Percentiles rank a stretch among this genome's conserved stretches.
These are phyloP conservation scores for Annulohypoxylon moriforme DNA, from an alignment of 495 filamentous ascomycete genomes.

Conservation along the genomic window DNA sequence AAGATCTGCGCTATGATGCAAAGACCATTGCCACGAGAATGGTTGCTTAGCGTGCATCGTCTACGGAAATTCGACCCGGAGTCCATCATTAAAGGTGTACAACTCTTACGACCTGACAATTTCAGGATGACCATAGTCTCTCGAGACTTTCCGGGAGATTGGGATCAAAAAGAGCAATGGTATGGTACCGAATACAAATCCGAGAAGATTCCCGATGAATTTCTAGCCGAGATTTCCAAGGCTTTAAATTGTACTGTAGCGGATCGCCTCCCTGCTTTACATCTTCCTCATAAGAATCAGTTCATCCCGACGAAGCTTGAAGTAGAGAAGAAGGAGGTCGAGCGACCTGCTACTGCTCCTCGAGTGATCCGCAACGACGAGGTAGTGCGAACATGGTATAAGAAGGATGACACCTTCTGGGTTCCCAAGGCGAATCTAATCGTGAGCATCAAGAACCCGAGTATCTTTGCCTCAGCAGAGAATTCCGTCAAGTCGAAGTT, in stretches of 20 bases:
- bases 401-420: slow-evolving; percentile 99
- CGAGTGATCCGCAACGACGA: slow-evolving; percentile 90
- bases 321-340: slow-evolving; percentile 91
- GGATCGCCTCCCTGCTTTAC: slow-evolving; percentile 74
- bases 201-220: slow-evolving; percentile 82
- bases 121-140: slow-evolving; percentile 85
- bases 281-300: slow-evolving; percentile 92
- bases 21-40: slow-evolving; percentile 83
- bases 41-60: slow-evolving; percentile 80
- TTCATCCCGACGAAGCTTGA: slow-evolving; percentile 95
- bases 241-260: slow-evolving; percentile 68
- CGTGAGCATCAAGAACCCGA: slow-evolving; percentile 80
- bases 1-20: slow-evolving; percentile 87
- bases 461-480: slow-evolving; percentile 79
- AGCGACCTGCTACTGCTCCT: slow-evolving; percentile 77
- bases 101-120: slow-evolving; percentile 85
- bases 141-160: slow-evolving; percentile 83
- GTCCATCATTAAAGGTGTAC: slow-evolving; percentile 78
- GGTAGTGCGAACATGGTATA: slow-evolving; percentile 89
- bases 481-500: slow-evolving; percentile 81
- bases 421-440: slow-evolving; percentile 92
- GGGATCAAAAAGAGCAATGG: slow-evolving; percentile 93
- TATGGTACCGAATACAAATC: slow-evolving; percentile 95
- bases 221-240: slow-evolving; percentile 73
- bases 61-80: slow-evolving; percentile 82